Percentiles rank a stretch among this genome's conserved stretches.
phyloP scores from a whole-genome alignment of 495 filamentous ascomycete species.

The Neurospora sp. region DNA sequence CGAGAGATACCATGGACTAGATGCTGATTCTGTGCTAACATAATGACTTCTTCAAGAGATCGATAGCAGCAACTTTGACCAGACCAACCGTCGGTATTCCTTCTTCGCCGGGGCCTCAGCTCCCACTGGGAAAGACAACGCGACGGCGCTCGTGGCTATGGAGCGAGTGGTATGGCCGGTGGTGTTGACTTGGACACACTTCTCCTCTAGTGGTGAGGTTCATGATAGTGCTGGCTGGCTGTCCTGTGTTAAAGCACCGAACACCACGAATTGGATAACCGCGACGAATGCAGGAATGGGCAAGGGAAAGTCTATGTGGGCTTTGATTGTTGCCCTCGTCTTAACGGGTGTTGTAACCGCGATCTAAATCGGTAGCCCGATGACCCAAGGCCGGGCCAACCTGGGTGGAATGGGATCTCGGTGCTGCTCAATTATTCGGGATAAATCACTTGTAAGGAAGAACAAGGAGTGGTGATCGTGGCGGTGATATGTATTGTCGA shows the following conservation, averaged over 20 bases:
- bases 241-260: conserved; percentile 6
- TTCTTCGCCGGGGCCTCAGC: conserved; percentile 7
- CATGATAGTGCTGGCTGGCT: conserved; percentile 11
- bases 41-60: neutral
- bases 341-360: neutral
- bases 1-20: neutral
- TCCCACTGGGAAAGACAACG: neutral
- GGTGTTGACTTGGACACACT: conserved; percentile 17
- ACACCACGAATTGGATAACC: neutral
- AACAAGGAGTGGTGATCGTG: neutral
- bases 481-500: neutral
- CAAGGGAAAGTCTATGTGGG: neutral
- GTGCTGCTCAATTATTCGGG: neutral
- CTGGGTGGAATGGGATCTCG: neutral
- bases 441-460: neutral
- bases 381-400: neutral
- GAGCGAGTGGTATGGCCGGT: conserved; percentile 11
- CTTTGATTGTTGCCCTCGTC: neutral
- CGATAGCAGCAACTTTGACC: neutral
- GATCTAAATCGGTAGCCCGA: neutral
- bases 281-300: neutral
- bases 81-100: neutral
- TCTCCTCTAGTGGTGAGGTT: conserved; percentile 2
- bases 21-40: neutral
- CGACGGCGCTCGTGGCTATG: conserved; percentile 1